Conservation (phyloP, 495 filamentous ascomycete species). For the Pyronema domesticum region DNA sequence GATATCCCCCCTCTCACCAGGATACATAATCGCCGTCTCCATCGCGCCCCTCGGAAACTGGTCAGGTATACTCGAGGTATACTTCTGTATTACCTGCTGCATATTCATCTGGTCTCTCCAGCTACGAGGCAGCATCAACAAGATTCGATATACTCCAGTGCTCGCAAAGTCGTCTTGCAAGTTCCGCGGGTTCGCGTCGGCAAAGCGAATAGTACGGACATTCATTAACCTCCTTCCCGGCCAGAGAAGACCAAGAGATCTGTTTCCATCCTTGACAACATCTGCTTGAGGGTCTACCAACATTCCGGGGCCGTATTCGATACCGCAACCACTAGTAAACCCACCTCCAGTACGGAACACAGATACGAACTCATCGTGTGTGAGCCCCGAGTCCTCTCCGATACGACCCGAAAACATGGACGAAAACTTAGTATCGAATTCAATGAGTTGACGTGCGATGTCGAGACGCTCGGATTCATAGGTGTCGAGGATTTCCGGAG, state of each 20-base stretch:
- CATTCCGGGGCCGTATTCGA: constrained; percentile 16
- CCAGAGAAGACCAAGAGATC: constrained; percentile 11
- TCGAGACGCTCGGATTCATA: constrained; percentile 23
- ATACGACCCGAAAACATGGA: constrained; percentile 28
- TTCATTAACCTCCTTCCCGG: constrained; percentile 21
- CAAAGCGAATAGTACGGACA: constrained; percentile 28
- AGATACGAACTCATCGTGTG: constrained; percentile 23
- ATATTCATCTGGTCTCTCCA: constrained; percentile 25
- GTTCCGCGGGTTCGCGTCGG: constrained; percentile 31
- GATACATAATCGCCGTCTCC: constrained; percentile 17
- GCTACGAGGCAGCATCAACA: constrained; percentile 28
- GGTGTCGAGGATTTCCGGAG: constrained; percentile 9
- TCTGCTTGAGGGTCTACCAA: constrained; percentile 6
- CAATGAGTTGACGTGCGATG: constrained; percentile 24
- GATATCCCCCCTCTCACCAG: constrained; percentile 10
- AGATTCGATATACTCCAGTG: constrained; percentile 33
- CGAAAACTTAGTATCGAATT: constrained; percentile 25
- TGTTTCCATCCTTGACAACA: neutral
- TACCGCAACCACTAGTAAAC: constrained; percentile 26
- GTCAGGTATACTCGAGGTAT: constrained; percentile 5
- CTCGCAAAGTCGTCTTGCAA: constrained; percentile 35
- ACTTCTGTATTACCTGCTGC: neutral
- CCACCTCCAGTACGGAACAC: constrained; percentile 21
- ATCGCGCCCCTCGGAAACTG: constrained; percentile 11
- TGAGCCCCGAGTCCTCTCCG: constrained; percentile 20